Conservation (phyloP, 2,329 filamentous ascomycete species). For the Ascochyta koolunga region DNA sequence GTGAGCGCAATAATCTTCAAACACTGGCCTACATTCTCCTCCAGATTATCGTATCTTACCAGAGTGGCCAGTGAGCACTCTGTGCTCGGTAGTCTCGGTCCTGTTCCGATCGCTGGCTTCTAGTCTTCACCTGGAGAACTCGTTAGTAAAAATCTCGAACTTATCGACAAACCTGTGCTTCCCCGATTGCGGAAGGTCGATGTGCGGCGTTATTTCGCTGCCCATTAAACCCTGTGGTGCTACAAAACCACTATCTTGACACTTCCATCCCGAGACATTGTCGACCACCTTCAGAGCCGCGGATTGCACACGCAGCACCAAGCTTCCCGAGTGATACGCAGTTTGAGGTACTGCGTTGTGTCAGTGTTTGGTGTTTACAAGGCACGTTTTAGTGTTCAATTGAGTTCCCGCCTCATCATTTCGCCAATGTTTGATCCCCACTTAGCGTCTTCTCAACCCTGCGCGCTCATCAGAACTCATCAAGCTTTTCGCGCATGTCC, state of each 20-base stretch:
- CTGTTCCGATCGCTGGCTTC: slow-evolving; percentile 1
- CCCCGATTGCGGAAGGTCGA: slow-evolving; percentile 1
- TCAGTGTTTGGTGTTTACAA: slow-evolving; percentile 1
- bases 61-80: neutral
- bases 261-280: neutral
- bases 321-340: neutral
- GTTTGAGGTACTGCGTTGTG: slow-evolving; percentile 1
- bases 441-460: slow-evolving; percentile 27
- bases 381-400: slow-evolving; percentile 9
- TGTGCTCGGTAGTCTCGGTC: slow-evolving; percentile 2
- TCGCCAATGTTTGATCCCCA: slow-evolving; percentile 43
- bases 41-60: neutral
- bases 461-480: slow-evolving; percentile 21
- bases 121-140: neutral
- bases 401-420: slow-evolving; percentile 32
- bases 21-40: slow-evolving; percentile 1
- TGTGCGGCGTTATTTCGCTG: slow-evolving; percentile 12
- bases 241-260: slow-evolving; percentile 9
- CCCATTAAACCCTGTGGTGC: slow-evolving; percentile 5
- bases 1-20: slow-evolving; percentile 8
- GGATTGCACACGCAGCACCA: neutral
- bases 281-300: neutral
- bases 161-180: slow-evolving; percentile 1
- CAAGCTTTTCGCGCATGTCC: slow-evolving; percentile 20
- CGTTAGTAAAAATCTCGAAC: slow-evolving; percentile 1